Evolutionary conservation across 2,329 filamentous ascomycete genomes (phyloP).

Genomic region (Colletotrichum cordylinicola): DNA sequence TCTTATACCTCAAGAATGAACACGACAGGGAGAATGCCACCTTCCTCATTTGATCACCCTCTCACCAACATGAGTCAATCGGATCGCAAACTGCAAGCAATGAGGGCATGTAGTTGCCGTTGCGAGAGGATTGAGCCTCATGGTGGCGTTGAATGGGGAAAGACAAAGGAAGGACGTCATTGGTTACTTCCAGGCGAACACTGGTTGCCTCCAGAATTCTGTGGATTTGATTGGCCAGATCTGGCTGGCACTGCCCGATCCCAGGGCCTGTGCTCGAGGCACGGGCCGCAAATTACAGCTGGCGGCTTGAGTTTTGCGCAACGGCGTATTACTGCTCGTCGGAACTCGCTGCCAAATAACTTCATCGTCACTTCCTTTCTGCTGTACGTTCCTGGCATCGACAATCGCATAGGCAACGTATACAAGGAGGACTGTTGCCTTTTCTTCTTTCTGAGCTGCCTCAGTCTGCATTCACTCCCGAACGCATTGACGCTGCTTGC

Average conservation of each 20-base stretch:
- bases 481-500: background rate
- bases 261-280: background rate
- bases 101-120: background rate
- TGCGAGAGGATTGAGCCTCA: background rate
- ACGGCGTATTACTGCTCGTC: background rate
- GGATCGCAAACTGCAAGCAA: background rate
- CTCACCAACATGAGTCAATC: background rate
- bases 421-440: background rate
- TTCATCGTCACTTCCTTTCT: background rate
- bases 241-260: background rate
- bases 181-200: background rate
- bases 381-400: background rate
- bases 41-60: background rate
- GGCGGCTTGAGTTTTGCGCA: slow-evolving; percentile 3
- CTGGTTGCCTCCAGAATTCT: background rate
- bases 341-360: background rate
- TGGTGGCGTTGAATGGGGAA: background rate
- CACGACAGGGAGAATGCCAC: background rate
- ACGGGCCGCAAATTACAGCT: background rate
- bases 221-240: background rate
- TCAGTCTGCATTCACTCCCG: background rate
- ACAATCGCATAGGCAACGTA: background rate
- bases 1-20: background rate
- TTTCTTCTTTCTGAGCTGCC: background rate
- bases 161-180: background rate